Evolutionary conservation across 140 eudicot genomes (phyloP), one percentile per base, ranked within the genome.

Genomic region (Cichorium intybus): DNA sequence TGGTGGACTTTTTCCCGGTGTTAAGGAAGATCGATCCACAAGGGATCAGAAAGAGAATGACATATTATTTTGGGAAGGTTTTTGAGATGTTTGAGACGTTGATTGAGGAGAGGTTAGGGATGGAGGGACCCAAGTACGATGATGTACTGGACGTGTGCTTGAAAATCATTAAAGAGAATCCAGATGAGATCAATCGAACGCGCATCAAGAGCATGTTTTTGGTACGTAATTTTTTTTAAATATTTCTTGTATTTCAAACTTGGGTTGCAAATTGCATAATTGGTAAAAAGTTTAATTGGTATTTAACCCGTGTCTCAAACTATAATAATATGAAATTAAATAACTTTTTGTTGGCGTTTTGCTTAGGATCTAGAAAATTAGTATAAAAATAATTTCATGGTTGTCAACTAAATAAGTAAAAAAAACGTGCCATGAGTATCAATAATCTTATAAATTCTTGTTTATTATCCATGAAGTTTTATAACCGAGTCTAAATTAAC

Each of bases 1-100:
- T 79, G 24, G 76, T 48, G 6, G 84, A 79, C 57, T 73, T 3
- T 21, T 72, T 78, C 29, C 82, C 75, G 22, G 29, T 78, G 18
- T 55, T 78, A 0, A 33, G 17, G n/a, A 67, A 20, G 62, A 3
- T 79, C 6, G 84, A 79, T 47, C 80, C 70, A n/a, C 79, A 64
- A 62, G 84, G 84, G 35, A 63, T 68, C 18, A 24, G 66, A 17
- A 64, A 70, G 11, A 57, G 74, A 4, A 1, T 62, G 26, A 58
- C 46, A 1, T 20, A 1, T 17, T 23, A 74, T 56, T 46, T 69
- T 31, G 39, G 27, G n/a, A 79, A 64, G 43, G 26, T 59, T 31
- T 27, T 50, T 50, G 41, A 53, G 26, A 3, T 72, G 5, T 33
- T 78, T 14, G 67, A 53, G 3, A 55, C 14, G 10, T 12, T 78